Evolutionary conservation across 2,329 filamentous ascomycete genomes (phyloP).

Genomic region (Paraphaeosphaeria minitans): DNA sequence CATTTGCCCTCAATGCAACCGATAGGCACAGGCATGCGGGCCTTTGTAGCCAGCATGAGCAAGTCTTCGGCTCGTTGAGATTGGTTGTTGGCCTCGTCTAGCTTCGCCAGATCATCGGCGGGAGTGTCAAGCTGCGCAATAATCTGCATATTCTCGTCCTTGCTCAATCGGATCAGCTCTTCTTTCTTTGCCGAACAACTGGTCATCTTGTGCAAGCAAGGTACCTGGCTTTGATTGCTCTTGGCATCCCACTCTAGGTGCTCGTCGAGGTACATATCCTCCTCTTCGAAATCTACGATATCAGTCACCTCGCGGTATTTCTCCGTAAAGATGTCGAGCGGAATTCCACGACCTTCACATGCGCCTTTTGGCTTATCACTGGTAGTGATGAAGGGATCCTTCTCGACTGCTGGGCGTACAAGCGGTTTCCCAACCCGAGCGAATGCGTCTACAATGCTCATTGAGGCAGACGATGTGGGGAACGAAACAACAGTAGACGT

Average conservation of each 20-base stretch:
- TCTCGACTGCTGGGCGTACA: conserved; percentile 17
- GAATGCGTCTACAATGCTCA: conserved; percentile 32
- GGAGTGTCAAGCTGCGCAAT: conserved; percentile 10
- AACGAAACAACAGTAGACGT: conserved; percentile 16
- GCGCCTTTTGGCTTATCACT: conserved; percentile 16
- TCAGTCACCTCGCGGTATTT: conserved; percentile 19
- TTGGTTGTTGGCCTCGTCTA: conserved; percentile 12
- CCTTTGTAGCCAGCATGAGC: conserved; percentile 23
- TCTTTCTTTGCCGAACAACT: conserved; percentile 38
- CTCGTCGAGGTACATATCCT: conserved; percentile 23
- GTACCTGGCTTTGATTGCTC: conserved; percentile 17
- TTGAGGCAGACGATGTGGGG: conserved; percentile 19
- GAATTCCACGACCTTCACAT: conserved; percentile 23
- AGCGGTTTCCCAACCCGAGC: conserved; percentile 28
- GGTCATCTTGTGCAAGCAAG: conserved; percentile 33
- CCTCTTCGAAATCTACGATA: conserved; percentile 36
- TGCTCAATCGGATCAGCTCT: conserved; percentile 22
- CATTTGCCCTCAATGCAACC: conserved; percentile 31
- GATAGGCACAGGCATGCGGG: conserved; percentile 32
- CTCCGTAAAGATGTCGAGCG: conserved; percentile 21
- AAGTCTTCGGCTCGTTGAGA: conserved; percentile 20
- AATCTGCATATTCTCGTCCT: conserved; percentile 13
- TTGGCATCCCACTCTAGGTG: conserved; percentile 18
- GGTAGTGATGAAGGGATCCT: conserved; percentile 21
- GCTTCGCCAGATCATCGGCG: conserved; percentile 5